These are phyloP conservation scores for Pouteria campechiana DNA, from an alignment of 179 eudicot genomes.

Conservation along the genomic window DNA sequence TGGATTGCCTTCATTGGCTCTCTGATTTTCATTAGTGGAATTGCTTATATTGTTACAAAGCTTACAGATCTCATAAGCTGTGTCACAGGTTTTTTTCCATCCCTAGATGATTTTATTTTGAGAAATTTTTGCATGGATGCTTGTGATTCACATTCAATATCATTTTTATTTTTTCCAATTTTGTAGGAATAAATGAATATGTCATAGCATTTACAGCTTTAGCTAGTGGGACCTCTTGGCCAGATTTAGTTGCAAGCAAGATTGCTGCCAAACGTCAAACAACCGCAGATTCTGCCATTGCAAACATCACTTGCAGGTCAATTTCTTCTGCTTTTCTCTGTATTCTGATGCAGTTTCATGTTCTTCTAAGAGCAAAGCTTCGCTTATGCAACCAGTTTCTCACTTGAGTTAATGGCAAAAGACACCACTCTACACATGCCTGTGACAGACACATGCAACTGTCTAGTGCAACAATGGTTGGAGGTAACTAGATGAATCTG, in stretches of 20 bases:
- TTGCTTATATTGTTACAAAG: constrained; percentile 69
- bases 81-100: constrained; percentile 54
- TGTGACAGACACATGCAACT: too few species aligned
- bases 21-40: constrained; percentile 63
- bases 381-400: too few species aligned
- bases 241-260: constrained; percentile 91
- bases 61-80: constrained; percentile 76
- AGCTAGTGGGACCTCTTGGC: constrained; percentile 95
- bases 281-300: constrained; percentile 94
- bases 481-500: too few species aligned
- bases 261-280: constrained; percentile 84
- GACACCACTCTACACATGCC: too few species aligned
- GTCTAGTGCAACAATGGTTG: too few species aligned
- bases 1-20: constrained; percentile 88
- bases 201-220: constrained; percentile 84
- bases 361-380: too few species aligned
- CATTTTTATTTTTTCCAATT: not conserved
- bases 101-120: not conserved
- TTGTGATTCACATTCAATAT: not conserved
- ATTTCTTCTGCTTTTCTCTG: not conserved
- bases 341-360: too few species aligned
- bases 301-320: constrained; percentile 90
- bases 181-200: constrained; percentile 64
- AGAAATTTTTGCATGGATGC: not conserved
- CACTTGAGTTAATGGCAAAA: too few species aligned